Base-by-base conservation (phyloP, 2,329 filamentous ascomycete genomes). In the Neoscytalidium dimidiatum region DNA sequence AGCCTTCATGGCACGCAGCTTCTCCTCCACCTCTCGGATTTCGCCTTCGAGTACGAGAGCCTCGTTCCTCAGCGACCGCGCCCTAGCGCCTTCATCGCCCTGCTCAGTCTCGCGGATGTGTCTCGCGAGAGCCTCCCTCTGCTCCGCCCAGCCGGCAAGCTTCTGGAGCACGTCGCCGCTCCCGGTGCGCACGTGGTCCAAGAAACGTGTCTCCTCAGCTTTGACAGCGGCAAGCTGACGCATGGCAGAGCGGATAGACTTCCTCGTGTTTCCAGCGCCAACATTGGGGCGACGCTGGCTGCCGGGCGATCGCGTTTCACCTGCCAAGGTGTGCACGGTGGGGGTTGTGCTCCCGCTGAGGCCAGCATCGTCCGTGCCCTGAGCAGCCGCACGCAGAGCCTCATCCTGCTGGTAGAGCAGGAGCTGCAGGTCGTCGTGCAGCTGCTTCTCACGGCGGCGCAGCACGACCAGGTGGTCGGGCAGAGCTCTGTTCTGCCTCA, bases 21-120 rank as follows among this genome's bases (percentile, higher is more conserved):
- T 85, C 70, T 87, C 82, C 74, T 93, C 90, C 33, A 92, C 80
- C 57, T 86, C 83, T 9, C 81, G 78, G 53, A 94, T 93, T 67
- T 92, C 87, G 4, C 79, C 75, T n/a, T 85, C 84, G 2, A 93
- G 75, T 28, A 71, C 76, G 21, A 78, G 78, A 5, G 84, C 83
- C 70, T 88, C 83, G 11, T 79, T 75, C 66, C 81, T 79, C 28
- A 88, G 74, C 8, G 76, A 71, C 29, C 81, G 80, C 1, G 83
- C 82, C n/a, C 87, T 78, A n/a, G 86, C 82, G 66, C 85, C 85
- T 46, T 86, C 83, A 58, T 83, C 83, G n/a, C 71, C 70, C 26
- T 79, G 77, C 68, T 88, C 84, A 6, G 90, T 80, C 1, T 80
- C 75, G 41, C 79, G 75, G 33, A 90, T 83, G 72, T 88, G 85